Base-by-base conservation (phyloP, 2,329 filamentous ascomycete species). In the Aureobasidium vineae region DNA sequence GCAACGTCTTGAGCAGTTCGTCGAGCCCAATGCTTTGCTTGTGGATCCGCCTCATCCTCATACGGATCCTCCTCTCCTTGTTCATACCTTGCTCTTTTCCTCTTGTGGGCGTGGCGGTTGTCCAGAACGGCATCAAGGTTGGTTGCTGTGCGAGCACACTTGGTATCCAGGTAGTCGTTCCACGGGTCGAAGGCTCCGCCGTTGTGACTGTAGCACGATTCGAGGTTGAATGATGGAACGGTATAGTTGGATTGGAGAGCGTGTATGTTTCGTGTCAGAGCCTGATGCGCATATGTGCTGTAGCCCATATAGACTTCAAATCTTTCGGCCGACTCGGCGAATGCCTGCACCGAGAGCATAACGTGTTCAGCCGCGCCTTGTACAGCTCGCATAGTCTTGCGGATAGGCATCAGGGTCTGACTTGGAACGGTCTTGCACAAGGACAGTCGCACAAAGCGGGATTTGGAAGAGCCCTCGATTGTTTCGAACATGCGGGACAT, bases 211-310 rank as follows among this genome's bases (percentile, higher is more conserved):
- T 66, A 66, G 19, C 31, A 57, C 5, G 19, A 31, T 28, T 33
- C 16, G 15, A 66, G 53, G 15, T 60, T 6, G 33, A 66, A 40
- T 5, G 33, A 45, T 31, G 64, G 41, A 31, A 43, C 11, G 6
- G 43, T 33, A 19, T 40, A 60, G 19, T 13, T 36, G 33, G 23
- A 19, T 3, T 31, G 7, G 15, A 66, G 52, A 41, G 33, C 23
- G 33, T 45, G 16, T 13, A 41, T 31, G 43, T 33, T 16, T 26
- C 33, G n/a, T 28, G 8, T 28, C 53, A 59, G 26, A 23, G 53
- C 63, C 3, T 54, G 21, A 16, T 49, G 38, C 10, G 63, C 63
- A 33, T 50, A 66, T 13, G 41, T 66, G 53, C 64, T 66, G 36
- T 59, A 66, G 31, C 33, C 23, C 31, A 66, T 60, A 15, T 66